phyloP scores from a whole-genome alignment of 2,329 filamentous ascomycete species.

The Bipolaris bicolor region DNA sequence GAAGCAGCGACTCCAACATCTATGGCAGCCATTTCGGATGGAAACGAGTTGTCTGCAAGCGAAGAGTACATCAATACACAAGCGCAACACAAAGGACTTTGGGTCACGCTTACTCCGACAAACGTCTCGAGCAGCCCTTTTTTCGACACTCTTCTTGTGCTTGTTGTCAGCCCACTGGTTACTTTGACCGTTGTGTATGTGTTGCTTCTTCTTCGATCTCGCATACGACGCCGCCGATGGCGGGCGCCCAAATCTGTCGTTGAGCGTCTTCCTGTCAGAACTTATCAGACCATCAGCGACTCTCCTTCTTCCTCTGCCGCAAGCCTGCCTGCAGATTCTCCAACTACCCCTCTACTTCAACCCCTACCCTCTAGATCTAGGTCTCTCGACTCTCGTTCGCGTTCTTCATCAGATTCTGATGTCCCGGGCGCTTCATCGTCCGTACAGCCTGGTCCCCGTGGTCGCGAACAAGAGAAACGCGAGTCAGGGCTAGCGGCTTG shows the following conservation, averaged over 20 bases:
- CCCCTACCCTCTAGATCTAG: constrained; percentile 33
- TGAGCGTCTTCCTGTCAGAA: constrained; percentile 90
- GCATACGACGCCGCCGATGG: constrained; percentile 89
- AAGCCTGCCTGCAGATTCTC: constrained; percentile 69
- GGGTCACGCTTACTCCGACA: constrained; percentile 94
- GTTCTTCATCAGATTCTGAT: constrained; percentile 69
- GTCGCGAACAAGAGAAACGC: constrained; percentile 60
- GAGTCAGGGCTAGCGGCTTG: constrained; percentile 57
- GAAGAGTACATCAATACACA: constrained; percentile 12
- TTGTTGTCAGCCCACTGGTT: constrained; percentile 93
- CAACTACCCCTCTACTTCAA: constrained; percentile 81
- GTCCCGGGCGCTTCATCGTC: constrained; percentile 51
- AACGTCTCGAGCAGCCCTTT: constrained; percentile 88
- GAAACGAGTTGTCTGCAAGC: constrained; percentile 49
- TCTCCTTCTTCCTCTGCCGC: constrained; percentile 64
- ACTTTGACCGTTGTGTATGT: constrained; percentile 93
- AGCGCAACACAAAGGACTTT: constrained; percentile 74
- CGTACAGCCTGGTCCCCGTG: constrained; percentile 31
- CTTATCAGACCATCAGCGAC: constrained; percentile 82
- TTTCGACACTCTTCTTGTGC: constrained; percentile 92
- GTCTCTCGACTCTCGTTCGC: constrained; percentile 61
- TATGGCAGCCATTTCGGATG: constrained; percentile 52
- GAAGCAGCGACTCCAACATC: constrained; percentile 3
- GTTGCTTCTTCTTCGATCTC: constrained; percentile 82
- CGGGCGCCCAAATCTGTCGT: constrained; percentile 97